Evolutionary conservation across 441 rosid genomes (phyloP).

Genomic region (Syzygium malaccense): DNA sequence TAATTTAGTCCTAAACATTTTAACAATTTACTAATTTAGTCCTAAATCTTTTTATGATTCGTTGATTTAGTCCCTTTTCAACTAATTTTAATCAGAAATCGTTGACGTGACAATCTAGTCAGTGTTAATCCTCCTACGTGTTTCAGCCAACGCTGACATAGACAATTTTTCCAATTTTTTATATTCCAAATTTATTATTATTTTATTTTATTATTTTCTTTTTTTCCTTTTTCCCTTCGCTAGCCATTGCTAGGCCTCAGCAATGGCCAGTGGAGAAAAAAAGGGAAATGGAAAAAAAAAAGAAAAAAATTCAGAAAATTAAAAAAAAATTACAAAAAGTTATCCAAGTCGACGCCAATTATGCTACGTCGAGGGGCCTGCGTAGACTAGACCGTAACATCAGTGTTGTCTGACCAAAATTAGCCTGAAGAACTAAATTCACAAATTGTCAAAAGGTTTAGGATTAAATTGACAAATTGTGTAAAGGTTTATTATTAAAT

Average conservation of each 20-base stretch:
- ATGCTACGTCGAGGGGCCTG: rapidly evolving
- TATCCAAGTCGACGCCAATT: rapidly evolving
- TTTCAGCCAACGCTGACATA: rapidly evolving
- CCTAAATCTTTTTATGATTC: not conserved
- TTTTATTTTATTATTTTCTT: not conserved
- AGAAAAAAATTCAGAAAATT: not conserved
- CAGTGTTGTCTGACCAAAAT: rapidly evolving
- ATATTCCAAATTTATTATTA: not conserved
- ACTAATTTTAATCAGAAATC: rapidly evolving
- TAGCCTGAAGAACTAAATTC: rapidly evolving
- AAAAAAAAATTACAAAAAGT: not conserved
- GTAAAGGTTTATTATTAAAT: not conserved
- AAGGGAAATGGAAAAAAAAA: not conserved
- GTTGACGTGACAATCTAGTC: not conserved
- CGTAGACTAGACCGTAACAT: rapidly evolving
- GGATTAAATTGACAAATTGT: rapidly evolving
- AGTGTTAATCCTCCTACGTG: not conserved
- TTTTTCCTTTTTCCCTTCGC: not conserved
- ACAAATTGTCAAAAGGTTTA: not conserved
- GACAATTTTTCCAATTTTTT: not conserved
- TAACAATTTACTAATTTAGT: not conserved
- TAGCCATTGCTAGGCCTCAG: not conserved
- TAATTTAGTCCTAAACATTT: not conserved
- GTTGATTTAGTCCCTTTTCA: not conserved
- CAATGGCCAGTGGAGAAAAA: rapidly evolving